These are phyloP conservation scores for Brassica rapa DNA, from an alignment of 345 rosid genomes.

Conservation along the genomic window DNA sequence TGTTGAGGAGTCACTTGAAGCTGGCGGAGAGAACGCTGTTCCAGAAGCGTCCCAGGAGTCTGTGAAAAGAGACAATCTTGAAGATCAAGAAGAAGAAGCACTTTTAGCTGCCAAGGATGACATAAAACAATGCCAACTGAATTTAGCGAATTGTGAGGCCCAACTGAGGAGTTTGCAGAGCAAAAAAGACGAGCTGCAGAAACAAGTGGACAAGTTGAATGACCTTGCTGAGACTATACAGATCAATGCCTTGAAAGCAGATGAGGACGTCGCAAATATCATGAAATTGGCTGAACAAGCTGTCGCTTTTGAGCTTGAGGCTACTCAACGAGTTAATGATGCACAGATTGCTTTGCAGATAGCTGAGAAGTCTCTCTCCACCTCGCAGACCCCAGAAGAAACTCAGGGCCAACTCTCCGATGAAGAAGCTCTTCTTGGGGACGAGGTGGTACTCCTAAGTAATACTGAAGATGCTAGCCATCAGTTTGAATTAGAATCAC, in stretches of 20 bases:
- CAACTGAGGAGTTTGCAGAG: slow-evolving; percentile 56
- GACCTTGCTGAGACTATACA: slow-evolving; percentile 67
- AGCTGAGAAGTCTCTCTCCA: slow-evolving; percentile 63
- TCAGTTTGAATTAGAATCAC: slow-evolving; percentile 50
- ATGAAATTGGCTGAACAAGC: slow-evolving; percentile 97
- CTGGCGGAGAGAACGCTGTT: too few species aligned
- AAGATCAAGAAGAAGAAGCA: slow-evolving; percentile 45
- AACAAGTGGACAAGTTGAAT: slow-evolving; percentile 71
- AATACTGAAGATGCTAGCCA: slow-evolving; percentile 32
- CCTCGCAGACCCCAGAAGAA: slow-evolving; percentile 49
- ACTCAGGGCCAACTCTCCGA: slow-evolving; percentile 46
- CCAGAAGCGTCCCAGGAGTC: slow-evolving; percentile 35
- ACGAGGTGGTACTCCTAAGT: slow-evolving; percentile 42
- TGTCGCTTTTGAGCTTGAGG: slow-evolving; percentile 88
- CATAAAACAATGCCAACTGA: slow-evolving; percentile 56
- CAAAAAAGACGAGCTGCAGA: slow-evolving; percentile 72
- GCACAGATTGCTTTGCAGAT: slow-evolving; percentile 79
- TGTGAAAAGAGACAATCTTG: slow-evolving; percentile 31
- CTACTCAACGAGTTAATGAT: slow-evolving; percentile 65
- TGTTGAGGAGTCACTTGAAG: slow-evolving; percentile 53
- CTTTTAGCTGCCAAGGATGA: slow-evolving; percentile 62
- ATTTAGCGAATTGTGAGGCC: slow-evolving; percentile 58
- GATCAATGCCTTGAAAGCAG: slow-evolving; percentile 73
- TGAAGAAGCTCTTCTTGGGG: slow-evolving; percentile 52
- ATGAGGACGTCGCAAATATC: slow-evolving; percentile 85